These are phyloP conservation scores for Leptomonas pyrrhocoris DNA, from an alignment of 208 protist genomes.

Conservation along the genomic window DNA sequence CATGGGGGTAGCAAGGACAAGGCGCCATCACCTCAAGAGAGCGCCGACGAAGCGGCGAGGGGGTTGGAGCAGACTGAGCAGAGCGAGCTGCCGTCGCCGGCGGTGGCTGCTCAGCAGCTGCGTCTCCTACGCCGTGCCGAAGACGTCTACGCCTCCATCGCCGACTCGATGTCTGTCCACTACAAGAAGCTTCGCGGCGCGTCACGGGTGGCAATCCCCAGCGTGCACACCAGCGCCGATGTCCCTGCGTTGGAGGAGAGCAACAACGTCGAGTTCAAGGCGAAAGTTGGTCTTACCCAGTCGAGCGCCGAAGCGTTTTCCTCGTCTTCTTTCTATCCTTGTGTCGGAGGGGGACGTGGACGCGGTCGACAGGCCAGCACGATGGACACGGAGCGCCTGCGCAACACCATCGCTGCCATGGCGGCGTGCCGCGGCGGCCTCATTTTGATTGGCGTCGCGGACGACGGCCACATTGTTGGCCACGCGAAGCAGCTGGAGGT, in stretches of 20 bases:
- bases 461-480: constrained; percentile 68
- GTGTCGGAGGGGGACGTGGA: neutral
- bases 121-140: constrained; percentile 25
- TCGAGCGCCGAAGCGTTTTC: no score
- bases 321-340: no score
- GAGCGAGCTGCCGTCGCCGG: neutral
- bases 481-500: constrained; percentile 50
- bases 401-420: constrained; percentile 85
- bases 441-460: constrained; percentile 75
- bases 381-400: constrained; percentile 77
- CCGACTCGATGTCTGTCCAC: constrained; percentile 65
- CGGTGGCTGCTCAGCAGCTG: constrained; percentile 18
- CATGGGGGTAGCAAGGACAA: neutral
- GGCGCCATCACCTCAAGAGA: neutral
- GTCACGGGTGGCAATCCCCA: constrained; percentile 27
- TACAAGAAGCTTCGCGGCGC: constrained; percentile 61
- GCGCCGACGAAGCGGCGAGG: neutral
- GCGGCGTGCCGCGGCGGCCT: constrained; percentile 74
- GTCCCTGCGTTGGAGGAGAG: constrained; percentile 58
- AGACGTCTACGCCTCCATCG: constrained; percentile 47
- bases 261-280: constrained; percentile 83
- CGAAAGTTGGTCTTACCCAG: constrained; percentile 18
- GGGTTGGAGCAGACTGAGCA: neutral
- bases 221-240: constrained; percentile 48
- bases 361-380: constrained; percentile 7